Conservation (phyloP, 805 yeast species). For the Candida endomychidarum region DNA sequence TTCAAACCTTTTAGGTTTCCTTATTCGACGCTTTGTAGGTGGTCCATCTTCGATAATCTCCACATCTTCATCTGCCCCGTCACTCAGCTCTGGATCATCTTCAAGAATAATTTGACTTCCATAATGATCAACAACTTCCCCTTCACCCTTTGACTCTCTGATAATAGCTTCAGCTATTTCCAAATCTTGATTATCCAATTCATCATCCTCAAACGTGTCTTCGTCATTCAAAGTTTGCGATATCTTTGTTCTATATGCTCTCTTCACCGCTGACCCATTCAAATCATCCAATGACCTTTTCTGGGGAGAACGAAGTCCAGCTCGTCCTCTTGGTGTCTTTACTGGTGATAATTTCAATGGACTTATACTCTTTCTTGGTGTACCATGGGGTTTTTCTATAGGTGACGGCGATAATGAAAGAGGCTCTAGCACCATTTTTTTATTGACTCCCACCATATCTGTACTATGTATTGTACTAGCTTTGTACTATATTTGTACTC, state of each 20-base stretch:
- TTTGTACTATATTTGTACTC: no score
- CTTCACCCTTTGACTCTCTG: conserved; percentile 21
- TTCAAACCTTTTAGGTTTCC: no score
- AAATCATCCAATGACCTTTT: conserved; percentile 35
- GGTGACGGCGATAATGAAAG: conserved; percentile 9
- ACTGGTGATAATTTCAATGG: conserved; percentile 22
- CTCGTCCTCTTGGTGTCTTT: conserved; percentile 43
- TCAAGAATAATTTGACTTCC: conserved; percentile 18
- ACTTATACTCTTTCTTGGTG: not conserved
- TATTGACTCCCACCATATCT: no score
- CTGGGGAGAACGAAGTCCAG: conserved; percentile 47
- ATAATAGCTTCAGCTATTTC: conserved; percentile 45
- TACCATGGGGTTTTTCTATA: conserved; percentile 1
- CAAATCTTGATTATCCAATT: conserved; percentile 39
- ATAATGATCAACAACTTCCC: conserved; percentile 9
- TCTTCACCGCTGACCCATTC: conserved; percentile 49
- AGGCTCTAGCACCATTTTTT: not conserved
- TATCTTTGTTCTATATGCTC: conserved; percentile 40
- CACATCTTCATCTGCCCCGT: conserved; percentile 8
- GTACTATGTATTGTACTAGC: no score
- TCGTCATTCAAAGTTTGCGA: conserved; percentile 34
- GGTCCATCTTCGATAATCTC: no score
- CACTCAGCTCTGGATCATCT: no score
- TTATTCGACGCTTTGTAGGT: no score
- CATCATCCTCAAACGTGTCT: conserved; percentile 28